Conservation (phyloP, 2,329 filamentous ascomycete species). For the Claviceps sp. region DNA sequence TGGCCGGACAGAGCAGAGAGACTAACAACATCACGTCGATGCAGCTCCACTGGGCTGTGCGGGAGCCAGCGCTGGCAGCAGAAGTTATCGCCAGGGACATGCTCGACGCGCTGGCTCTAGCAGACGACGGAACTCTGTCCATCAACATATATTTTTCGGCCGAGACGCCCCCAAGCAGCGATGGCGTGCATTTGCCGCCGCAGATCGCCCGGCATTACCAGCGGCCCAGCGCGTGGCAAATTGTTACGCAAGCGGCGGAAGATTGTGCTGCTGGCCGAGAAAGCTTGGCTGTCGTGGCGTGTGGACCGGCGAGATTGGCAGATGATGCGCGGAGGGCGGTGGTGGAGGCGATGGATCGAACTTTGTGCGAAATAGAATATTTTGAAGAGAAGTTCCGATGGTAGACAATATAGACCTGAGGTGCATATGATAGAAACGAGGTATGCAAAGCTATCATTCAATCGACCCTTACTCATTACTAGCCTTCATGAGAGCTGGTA, state of each 20-base stretch:
- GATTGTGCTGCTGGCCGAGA: slow-evolving; percentile 9
- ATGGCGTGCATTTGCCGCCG: slow-evolving; percentile 6
- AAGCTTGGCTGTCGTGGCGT: slow-evolving; percentile 28
- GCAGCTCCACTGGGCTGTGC: slow-evolving; percentile 29
- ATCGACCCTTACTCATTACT: too few species aligned
- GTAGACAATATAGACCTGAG: slow-evolving; percentile 2
- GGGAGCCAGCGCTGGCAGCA: slow-evolving; percentile 24
- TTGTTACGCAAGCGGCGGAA: slow-evolving; percentile 16
- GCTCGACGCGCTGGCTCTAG: slow-evolving; percentile 11
- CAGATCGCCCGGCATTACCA: slow-evolving; percentile 11
- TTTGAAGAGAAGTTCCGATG: slow-evolving; percentile 9
- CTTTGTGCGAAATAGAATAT: slow-evolving; percentile 9
- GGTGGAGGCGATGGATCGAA: slow-evolving; percentile 15
- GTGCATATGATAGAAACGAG: background rate
- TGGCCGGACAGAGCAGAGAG: slow-evolving; percentile 10
- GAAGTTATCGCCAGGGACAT: slow-evolving; percentile 23
- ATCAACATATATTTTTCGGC: slow-evolving; percentile 25
- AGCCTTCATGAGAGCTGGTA: too few species aligned
- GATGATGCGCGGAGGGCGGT: slow-evolving; percentile 28
- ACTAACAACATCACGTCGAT: slow-evolving; percentile 12
- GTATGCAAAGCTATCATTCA: too few species aligned
- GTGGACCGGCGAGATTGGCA: slow-evolving; percentile 30
- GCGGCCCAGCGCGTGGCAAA: slow-evolving; percentile 20
- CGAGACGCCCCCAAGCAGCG: slow-evolving; percentile 3
- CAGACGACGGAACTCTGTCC: slow-evolving; percentile 14